phyloP scores from a whole-genome alignment of 2,329 filamentous ascomycete genomes.

The Phyllosticta ampelicida region DNA sequence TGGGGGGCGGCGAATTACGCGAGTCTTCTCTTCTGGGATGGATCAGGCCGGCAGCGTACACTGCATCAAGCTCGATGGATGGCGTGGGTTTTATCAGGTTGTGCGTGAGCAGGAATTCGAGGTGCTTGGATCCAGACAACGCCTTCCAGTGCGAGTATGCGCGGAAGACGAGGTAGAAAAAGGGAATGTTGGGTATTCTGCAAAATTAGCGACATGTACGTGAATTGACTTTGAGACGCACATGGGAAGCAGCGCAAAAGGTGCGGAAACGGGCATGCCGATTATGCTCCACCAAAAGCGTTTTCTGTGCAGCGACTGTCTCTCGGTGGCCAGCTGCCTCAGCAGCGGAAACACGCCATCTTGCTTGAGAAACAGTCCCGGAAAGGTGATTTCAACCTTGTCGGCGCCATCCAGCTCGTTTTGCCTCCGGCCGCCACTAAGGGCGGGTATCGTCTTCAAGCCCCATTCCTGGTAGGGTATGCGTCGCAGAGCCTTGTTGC shows the following conservation, averaged over 20 bases:
- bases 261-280: constrained; percentile 72
- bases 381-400: constrained; percentile 66
- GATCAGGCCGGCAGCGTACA: constrained; percentile 52
- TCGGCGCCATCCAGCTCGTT: constrained; percentile 53
- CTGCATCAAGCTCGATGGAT: constrained; percentile 57
- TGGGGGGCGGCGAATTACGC: constrained; percentile 28
- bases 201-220: neutral
- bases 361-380: constrained; percentile 55
- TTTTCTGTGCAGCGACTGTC: constrained; percentile 65
- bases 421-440: constrained; percentile 55
- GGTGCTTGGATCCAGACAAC: constrained; percentile 69
- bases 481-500: constrained; percentile 72
- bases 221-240: constrained; percentile 42
- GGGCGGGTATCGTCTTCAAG: constrained; percentile 81
- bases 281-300: constrained; percentile 71
- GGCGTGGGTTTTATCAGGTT: constrained; percentile 55
- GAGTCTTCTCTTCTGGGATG: constrained; percentile 32
- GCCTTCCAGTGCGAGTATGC: constrained; percentile 52
- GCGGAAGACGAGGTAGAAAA: constrained; percentile 89
- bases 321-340: constrained; percentile 62
- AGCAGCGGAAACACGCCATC: constrained; percentile 56
- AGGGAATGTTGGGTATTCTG: constrained; percentile 85
- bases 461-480: constrained; percentile 98
- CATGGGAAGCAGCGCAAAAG: constrained; percentile 77
- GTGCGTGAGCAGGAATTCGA: constrained; percentile 70